Base-by-base conservation (phyloP, 1,284 basidiomycete genomes). In the Ceratobasidium sp. region DNA sequence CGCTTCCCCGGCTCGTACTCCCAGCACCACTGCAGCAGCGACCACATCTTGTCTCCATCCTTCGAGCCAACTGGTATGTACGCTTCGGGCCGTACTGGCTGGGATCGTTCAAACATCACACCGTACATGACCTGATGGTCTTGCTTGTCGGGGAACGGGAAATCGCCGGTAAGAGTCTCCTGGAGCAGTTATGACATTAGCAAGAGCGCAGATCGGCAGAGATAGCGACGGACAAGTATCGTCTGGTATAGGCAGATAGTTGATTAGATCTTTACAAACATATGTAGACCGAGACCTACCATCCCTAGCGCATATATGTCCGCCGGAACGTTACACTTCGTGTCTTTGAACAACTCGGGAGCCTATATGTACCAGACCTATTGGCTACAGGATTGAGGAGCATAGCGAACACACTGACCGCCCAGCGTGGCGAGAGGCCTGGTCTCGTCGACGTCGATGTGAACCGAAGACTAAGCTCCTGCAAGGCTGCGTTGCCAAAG, bases 221-320 rank as follows among this genome's bases (percentile, higher is more conserved):
- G n/a, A 3, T 57, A n/a, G 7, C 26, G 33, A 4, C 33, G 33
- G 33, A 33, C 33, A 46, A 67, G 46, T 3, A 67, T 50, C 1
- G 66, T 67, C 66, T 67, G 26, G 1, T 42, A 52, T n/a, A n/a
- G n/a, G n/a, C 20, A 52, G 7, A 46, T 6, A 10, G 17, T 23
- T 17, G 15, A 44, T 40, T 40, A 44, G 17, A 38, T 6, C 17
- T 6, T 5, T 7, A 10, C 1, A 3, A 15, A 15, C n/a, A 10
- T 3, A 13, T 12, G 28, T 10, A 46, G 28, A 9, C n/a, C 1
- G 7, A 40, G 33, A 33, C 23, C 12, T 28, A 67, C 66, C 66
- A 67, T 67, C 20, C 66, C 66, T 9, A 67, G 66, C 10, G 66
- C 46, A 40, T 52, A 67, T 40, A 67, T 26, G 9, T 67, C 66